Conservation (phyloP, 306 rosid genomes). For the Begonia masoniana region DNA sequence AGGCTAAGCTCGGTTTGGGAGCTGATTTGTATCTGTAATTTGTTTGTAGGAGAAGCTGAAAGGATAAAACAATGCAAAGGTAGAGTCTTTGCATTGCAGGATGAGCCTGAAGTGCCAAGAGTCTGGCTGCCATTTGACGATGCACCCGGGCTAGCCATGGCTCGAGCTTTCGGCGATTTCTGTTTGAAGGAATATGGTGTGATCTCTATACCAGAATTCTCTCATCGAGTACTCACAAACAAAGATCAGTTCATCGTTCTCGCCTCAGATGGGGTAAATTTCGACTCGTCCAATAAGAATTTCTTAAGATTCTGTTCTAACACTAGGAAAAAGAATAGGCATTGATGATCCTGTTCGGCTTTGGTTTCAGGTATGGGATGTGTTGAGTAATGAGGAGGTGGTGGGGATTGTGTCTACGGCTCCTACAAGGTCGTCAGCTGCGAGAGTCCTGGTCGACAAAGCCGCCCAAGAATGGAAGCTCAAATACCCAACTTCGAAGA, state of each 20-base stretch:
- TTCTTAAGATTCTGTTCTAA: background rate
- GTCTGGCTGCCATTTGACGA: constrained; percentile 93
- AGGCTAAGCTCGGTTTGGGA: constrained; percentile 6
- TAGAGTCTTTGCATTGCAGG: constrained; percentile 88
- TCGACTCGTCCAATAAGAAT: background rate
- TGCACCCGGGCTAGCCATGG: constrained; percentile 98
- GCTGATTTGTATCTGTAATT: constrained; percentile 1
- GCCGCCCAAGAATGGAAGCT: constrained; percentile 85
- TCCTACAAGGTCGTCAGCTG: constrained; percentile 58
- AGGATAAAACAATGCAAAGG: constrained; percentile 82
- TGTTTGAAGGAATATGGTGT: constrained; percentile 93
- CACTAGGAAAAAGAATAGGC: background rate
- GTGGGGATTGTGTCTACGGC: constrained; percentile 71
- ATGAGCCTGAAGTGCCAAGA: constrained; percentile 91
- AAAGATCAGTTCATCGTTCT: constrained; percentile 80
- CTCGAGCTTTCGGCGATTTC: constrained; percentile 94
- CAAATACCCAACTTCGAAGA: constrained; percentile 86
- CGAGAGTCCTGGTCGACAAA: constrained; percentile 59
- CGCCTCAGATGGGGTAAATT: constrained; percentile 88
- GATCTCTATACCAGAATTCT: constrained; percentile 85
- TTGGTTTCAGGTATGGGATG: constrained; percentile 77
- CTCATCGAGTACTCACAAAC: constrained; percentile 54
- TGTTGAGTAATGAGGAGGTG: constrained; percentile 84
- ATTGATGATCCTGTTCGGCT: background rate
- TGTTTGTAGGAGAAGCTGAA: constrained; percentile 66